Evolutionary conservation across 1,284 basidiomycete species (phyloP).

Genomic region (Fomitopsis pinicola): DNA sequence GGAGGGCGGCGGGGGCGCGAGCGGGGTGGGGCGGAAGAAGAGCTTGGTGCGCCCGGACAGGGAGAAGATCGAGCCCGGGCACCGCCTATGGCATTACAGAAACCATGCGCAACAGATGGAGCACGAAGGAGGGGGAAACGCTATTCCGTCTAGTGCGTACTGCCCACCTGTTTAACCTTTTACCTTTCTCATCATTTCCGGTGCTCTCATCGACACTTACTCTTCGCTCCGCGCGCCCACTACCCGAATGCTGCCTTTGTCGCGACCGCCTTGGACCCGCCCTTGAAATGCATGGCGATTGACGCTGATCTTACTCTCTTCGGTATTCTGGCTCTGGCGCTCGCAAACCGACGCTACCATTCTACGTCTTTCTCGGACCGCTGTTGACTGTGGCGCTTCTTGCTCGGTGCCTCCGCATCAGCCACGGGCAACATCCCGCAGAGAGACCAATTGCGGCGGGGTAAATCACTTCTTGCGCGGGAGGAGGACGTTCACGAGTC

Average conservation of each 20-base stretch:
- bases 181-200: background rate
- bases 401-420: conserved; percentile 22
- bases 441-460: conserved; percentile 64
- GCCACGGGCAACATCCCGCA: conserved; percentile 84
- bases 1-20: conserved; percentile 39
- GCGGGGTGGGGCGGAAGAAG: conserved; percentile 75
- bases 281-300: background rate
- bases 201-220: background rate
- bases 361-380: background rate
- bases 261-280: conserved; percentile 1
- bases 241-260: background rate
- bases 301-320: background rate
- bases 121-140: conserved; percentile 61
- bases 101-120: conserved; percentile 83
- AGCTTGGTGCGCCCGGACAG: conserved; percentile 91
- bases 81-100: conserved; percentile 95
- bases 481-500: conserved; percentile 88
- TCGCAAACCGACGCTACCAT: background rate
- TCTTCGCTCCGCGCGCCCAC: background rate
- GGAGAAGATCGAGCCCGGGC: conserved; percentile 94
- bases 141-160: conserved; percentile 76
- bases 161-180: background rate
- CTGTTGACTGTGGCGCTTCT: background rate
- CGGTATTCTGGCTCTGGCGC: background rate
- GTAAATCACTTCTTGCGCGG: conserved; percentile 82